A percentile compares a stretch with the other conserved stretches of the same genome.
Evolutionary conservation across 1,284 basidiomycete genomes (phyloP).

Genomic region (Ceratobasidium sp.): DNA sequence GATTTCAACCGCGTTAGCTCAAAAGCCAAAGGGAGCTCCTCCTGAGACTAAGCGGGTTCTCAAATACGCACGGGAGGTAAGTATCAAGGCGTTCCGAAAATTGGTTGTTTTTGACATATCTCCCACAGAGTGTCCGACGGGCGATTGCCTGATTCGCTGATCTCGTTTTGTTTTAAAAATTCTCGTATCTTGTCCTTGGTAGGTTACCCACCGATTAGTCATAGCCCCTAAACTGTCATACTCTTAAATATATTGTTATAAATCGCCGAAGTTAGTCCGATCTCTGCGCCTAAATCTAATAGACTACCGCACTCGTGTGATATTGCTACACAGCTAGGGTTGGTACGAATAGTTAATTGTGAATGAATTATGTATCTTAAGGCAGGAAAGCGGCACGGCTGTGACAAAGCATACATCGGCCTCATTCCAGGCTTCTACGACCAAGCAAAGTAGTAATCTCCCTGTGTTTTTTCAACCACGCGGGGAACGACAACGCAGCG

Average conservation of each 20-base stretch:
- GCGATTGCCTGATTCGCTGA: slow-evolving; percentile 26
- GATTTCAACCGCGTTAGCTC: slow-evolving; percentile 74
- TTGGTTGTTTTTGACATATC: background rate
- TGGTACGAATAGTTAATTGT: background rate
- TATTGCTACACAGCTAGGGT: background rate
- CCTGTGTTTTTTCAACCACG: slow-evolving; percentile 84
- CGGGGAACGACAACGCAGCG: slow-evolving; percentile 71
- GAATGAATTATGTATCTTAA: background rate
- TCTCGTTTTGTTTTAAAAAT: slow-evolving; percentile 36
- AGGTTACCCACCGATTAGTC: slow-evolving; percentile 33
- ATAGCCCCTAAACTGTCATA: slow-evolving; percentile 38
- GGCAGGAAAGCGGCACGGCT: too few relatives aligned
- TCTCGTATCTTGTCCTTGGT: slow-evolving; percentile 35
- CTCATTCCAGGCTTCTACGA: slow-evolving; percentile 77
- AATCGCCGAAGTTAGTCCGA: slow-evolving; percentile 17
- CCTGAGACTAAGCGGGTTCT: slow-evolving; percentile 81
- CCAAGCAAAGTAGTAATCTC: slow-evolving; percentile 86
- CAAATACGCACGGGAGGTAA: slow-evolving; percentile 85
- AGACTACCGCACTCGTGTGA: background rate
- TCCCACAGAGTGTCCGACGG: slow-evolving; percentile 42
- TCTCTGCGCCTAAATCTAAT: background rate
- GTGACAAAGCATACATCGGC: background rate
- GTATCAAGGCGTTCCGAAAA: slow-evolving; percentile 50
- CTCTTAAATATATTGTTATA: slow-evolving; percentile 47
- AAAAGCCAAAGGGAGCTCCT: slow-evolving; percentile 70